Evolutionary conservation across 371 early-diverging fungal genomes (phyloP), one percentile per base, ranked within the genome.

Genomic region (Batkoa obscura): DNA sequence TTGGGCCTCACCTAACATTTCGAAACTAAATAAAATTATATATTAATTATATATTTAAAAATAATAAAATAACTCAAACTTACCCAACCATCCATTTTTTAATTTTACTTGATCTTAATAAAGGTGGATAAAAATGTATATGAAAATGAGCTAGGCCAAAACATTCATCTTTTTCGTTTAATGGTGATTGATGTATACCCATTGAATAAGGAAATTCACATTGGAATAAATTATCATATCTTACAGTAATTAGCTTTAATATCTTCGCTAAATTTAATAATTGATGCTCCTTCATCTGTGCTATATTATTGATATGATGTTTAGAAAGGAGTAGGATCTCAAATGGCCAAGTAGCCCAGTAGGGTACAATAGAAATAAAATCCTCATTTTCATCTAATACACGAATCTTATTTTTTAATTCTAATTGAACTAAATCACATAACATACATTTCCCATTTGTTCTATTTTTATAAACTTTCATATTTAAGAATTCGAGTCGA

Each of bases 271-370:
- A 66, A 49, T 84, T 82, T 8, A 41, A 30, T 46, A 57, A 60
- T 60, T 75, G 71, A 34, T 66, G 45, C 1, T 63, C 64, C 32
- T 60, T 51, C 61, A 90, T 64, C 31, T 79, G 71, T 0, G 70
- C 60, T 30, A 90, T 57, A 38, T 70, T 67, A 0, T 72, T 55
- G 1, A 79, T 58, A 63, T 93, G 91, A 0, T 50, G 2, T 61
- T 83, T 86, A 45, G 86, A 66, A 2, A 92, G 64, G 8, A 95
- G 71, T 71, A 95, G 66, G 31, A 83, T 82, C 64, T 95, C 96
- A 62, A 84, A 94, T 4, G 96, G 96, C 94, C 94, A 95, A 2
- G 82, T 73, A 1, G 93, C 94, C 93, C 92, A 94, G 66, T 84
- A 94, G 2, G 96, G 96, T 1, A 90, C 89, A 0, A 94, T 64